These are phyloP conservation scores for Hypoxylon intermedium DNA, from an alignment of 495 filamentous ascomycete species.

Conservation along the genomic window DNA sequence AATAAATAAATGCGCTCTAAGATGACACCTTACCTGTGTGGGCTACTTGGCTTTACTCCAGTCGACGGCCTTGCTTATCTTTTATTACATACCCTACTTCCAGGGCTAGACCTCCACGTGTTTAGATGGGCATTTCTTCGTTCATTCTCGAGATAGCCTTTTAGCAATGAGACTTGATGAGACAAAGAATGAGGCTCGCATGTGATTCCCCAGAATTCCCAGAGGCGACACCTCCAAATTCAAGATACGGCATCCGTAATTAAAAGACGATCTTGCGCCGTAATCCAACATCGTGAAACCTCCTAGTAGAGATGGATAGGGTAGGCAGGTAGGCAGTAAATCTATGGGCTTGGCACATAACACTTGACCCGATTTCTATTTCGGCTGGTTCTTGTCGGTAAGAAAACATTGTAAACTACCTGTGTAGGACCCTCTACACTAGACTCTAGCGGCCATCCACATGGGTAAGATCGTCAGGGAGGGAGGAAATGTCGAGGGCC, in stretches of 20 bases:
- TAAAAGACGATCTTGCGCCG: neutral
- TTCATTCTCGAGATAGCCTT: too few relatives aligned
- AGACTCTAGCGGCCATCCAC: constrained; percentile 12
- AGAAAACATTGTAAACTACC: constrained; percentile 7
- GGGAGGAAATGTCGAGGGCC: constrained; percentile 25
- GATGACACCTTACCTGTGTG: constrained; percentile 31
- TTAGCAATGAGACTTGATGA: too few relatives aligned
- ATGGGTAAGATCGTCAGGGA: constrained; percentile 33
- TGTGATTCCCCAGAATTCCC: too few relatives aligned
- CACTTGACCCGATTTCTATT: constrained; percentile 39
- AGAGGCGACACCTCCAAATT: too few relatives aligned
- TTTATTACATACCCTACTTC: too few relatives aligned
- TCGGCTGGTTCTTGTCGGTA: constrained; percentile 30
- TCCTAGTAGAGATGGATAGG: neutral
- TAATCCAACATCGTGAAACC: neutral
- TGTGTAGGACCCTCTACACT: constrained; percentile 13
- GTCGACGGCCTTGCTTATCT: too few relatives aligned
- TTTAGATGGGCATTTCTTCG: too few relatives aligned
- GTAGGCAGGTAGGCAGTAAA: constrained; percentile 4
- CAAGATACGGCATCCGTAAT: neutral
- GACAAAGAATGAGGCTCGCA: neutral
- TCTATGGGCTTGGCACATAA: constrained; percentile 23
- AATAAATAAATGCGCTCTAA: too few relatives aligned
- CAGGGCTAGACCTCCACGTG: too few relatives aligned
- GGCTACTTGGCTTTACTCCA: too few relatives aligned